Conservation (phyloP, 805 yeast genomes). For the Ogataea nonfermentans region DNA sequence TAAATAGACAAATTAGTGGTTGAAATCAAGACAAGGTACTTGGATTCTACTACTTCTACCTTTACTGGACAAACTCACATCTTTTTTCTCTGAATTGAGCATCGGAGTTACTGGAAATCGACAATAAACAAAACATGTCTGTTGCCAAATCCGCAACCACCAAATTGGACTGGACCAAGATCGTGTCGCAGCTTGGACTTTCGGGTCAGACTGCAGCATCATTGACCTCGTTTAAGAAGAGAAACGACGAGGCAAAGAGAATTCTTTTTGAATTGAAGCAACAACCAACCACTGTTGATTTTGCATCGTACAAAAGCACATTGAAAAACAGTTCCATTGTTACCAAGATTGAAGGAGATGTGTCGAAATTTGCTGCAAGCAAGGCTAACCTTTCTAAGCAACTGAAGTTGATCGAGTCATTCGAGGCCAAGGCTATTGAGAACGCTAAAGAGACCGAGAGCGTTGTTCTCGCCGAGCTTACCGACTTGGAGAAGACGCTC, state of each 20-base stretch:
- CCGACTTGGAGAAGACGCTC: constrained; percentile 82
- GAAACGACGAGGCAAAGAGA: constrained; percentile 97
- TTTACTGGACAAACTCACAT: background rate
- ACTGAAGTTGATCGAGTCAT: constrained; percentile 85
- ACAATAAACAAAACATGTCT: constrained; percentile 21
- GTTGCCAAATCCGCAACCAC: constrained; percentile 61
- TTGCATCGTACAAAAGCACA: constrained; percentile 70
- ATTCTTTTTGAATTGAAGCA: constrained; percentile 64
- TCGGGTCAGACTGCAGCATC: constrained; percentile 90
- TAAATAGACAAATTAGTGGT: constrained; percentile 4
- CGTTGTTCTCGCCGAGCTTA: constrained; percentile 81
- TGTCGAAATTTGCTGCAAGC: constrained; percentile 74
- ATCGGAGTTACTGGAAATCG: constrained; percentile 12
- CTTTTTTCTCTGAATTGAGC: background rate
- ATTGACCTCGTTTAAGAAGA: constrained; percentile 91
- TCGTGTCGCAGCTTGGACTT: constrained; percentile 83
- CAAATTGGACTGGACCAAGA: constrained; percentile 94
- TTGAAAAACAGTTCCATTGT: constrained; percentile 82
- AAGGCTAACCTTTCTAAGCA: constrained; percentile 86
- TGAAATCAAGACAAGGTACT: constrained; percentile 1
- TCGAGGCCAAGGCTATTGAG: constrained; percentile 92
- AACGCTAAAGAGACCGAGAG: constrained; percentile 93
- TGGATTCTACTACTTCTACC: constrained; percentile 1
- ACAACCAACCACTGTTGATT: constrained; percentile 79
- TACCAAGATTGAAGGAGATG: constrained; percentile 75